Conservation (phyloP, 495 filamentous ascomycete species). For the Talaromyces ruber region DNA sequence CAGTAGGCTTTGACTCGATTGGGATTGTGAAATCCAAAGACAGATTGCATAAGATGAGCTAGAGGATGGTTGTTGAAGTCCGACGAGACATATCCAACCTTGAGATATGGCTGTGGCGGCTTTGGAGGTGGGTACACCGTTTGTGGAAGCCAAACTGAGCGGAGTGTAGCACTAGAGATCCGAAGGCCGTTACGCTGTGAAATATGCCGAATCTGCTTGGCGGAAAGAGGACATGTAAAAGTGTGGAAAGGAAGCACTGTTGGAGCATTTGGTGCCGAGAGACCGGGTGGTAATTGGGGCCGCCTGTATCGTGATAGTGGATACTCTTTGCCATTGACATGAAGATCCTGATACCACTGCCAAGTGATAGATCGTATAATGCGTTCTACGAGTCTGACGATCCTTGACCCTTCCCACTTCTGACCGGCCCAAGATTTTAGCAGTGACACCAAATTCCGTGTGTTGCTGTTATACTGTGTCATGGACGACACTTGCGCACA, state of each 20-base stretch:
- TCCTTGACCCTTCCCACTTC: conserved; percentile 80
- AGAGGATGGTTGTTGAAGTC: conserved; percentile 99
- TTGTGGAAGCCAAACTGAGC: conserved; percentile 74
- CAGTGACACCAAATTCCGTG: conserved; percentile 27
- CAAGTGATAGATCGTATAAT: conserved; percentile 67
- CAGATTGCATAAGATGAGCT: conserved; percentile 96
- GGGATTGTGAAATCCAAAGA: conserved; percentile 84
- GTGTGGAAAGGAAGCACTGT: conserved; percentile 99
- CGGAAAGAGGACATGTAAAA: conserved; percentile 89
- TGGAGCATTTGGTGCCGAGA: conserved; percentile 81
- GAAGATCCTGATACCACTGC: conserved; percentile 82
- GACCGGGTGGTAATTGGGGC: conserved; percentile 62
- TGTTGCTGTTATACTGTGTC: conserved; percentile 23
- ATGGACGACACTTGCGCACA: conserved; percentile 35
- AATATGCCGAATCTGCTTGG: conserved; percentile 89
- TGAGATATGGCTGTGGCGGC: conserved; percentile 74
- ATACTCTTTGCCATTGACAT: conserved; percentile 52
- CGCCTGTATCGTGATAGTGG: conserved; percentile 56
- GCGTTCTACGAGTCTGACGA: conserved; percentile 82
- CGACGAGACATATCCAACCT: conserved; percentile 92
- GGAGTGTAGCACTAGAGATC: conserved; percentile 82
- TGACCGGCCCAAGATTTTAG: conserved; percentile 65
- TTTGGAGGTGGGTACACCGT: conserved; percentile 75
- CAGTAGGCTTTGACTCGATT: conserved; percentile 75
- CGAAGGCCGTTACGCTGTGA: conserved; percentile 91